These are phyloP conservation scores for Diaporthe humulicola DNA, from an alignment of 2,329 filamentous ascomycete genomes.

Conservation along the genomic window DNA sequence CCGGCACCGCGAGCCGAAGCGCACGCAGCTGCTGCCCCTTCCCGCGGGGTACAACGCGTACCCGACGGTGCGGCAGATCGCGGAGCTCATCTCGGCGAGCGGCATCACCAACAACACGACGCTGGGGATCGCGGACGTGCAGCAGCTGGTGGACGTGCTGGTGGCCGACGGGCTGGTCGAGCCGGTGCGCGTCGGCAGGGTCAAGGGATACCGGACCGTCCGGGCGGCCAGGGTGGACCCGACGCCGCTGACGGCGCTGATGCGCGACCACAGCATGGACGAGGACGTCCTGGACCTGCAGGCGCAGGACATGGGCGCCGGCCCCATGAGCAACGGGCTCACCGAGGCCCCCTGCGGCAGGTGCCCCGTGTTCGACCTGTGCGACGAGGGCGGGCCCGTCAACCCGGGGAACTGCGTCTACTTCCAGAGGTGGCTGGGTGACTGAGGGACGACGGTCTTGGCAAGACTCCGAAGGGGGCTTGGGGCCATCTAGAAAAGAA, in stretches of 20 bases:
- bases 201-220: constrained; percentile 66
- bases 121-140: constrained; percentile 80
- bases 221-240: constrained; percentile 60
- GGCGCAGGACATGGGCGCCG: constrained; percentile 49
- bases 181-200: constrained; percentile 63
- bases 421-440: constrained; percentile 84
- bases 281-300: constrained; percentile 41
- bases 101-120: constrained; percentile 81
- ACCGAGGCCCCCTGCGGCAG: constrained; percentile 91
- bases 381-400: constrained; percentile 90
- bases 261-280: constrained; percentile 44
- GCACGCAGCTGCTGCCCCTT: constrained; percentile 63
- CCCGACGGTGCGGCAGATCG: constrained; percentile 84
- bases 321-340: constrained; percentile 75
- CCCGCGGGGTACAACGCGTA: constrained; percentile 81
- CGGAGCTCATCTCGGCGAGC: constrained; percentile 76
- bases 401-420: constrained; percentile 93
- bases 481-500: neutral
- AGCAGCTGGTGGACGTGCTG: constrained; percentile 88
- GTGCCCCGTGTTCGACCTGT: constrained; percentile 94
- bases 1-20: constrained; percentile 41
- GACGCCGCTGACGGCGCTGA: constrained; percentile 45
- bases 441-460: no score
- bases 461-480: neutral
- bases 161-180: constrained; percentile 90